phyloP scores from a whole-genome alignment of 768 basidiomycete genomes.

The Agaricus subrufescens region DNA sequence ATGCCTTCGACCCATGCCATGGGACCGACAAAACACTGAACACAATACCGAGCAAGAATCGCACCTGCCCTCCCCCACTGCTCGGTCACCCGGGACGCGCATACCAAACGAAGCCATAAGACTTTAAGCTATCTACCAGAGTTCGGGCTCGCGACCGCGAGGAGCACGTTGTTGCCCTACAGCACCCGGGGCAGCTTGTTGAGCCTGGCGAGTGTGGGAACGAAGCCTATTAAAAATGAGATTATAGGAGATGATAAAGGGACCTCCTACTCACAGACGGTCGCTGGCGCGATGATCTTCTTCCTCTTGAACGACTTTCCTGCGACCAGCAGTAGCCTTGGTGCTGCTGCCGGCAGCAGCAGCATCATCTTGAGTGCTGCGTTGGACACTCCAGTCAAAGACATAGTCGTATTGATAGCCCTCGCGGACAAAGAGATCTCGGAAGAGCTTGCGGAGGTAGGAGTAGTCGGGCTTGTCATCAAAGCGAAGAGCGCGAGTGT shows the following conservation, averaged over 20 bases:
- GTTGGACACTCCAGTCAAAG: constrained; percentile 97
- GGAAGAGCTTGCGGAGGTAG: constrained; percentile 98
- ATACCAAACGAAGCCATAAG: constrained; percentile 25
- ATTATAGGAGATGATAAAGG: constrained; percentile 12
- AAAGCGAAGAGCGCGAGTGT: constrained; percentile 97
- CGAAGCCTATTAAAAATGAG: constrained; percentile 51
- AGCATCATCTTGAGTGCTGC: constrained; percentile 64
- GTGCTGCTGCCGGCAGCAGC: constrained; percentile 50
- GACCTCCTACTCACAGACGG: constrained; percentile 60
- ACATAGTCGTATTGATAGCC: constrained; percentile 99
- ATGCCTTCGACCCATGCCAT: constrained; percentile 11
- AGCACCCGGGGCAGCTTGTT: constrained; percentile 52
- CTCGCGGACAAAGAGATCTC: constrained; percentile 94
- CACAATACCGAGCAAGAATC: constrained; percentile 35
- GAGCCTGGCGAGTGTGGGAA: constrained; percentile 81
- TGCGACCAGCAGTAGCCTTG: constrained; percentile 58
- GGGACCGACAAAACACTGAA: constrained; percentile 15
- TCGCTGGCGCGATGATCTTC: constrained; percentile 81
- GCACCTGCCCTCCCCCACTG: constrained; percentile 44
- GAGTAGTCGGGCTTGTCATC: constrained; percentile 99
- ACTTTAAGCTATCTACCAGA: constrained; percentile 44
- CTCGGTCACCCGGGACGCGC: constrained; percentile 43
- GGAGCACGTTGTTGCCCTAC: constrained; percentile 40
- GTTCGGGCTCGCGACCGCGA: constrained; percentile 45
- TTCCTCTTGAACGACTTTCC: constrained; percentile 82